These are phyloP conservation scores for Populus tomentosa DNA, from an alignment of 441 rosid species.

Conservation along the genomic window DNA sequence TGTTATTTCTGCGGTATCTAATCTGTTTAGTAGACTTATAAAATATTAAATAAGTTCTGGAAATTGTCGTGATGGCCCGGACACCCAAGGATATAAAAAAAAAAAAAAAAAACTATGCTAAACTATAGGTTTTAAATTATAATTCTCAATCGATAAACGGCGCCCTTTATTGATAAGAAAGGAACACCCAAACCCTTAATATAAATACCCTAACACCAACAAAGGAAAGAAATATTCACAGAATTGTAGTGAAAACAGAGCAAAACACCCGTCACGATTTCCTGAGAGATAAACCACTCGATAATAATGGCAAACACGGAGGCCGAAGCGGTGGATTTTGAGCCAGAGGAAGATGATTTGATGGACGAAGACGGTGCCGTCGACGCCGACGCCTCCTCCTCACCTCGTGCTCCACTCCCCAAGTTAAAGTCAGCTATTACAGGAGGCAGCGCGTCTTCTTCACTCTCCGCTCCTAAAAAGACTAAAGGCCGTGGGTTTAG, in stretches of 20 bases:
- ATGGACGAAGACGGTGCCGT: conserved; percentile 86
- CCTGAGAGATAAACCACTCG: not conserved
- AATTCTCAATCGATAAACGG: not conserved
- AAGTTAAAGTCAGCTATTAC: conserved; percentile 82
- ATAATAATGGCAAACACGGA: conserved; percentile 39
- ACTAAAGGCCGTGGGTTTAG: conserved; percentile 94
- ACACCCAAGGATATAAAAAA: no score
- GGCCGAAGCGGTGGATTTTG: conserved; percentile 83
- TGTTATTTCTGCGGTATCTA: no score
- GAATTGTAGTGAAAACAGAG: not conserved
- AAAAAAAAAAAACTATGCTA: not conserved
- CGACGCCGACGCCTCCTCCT: conserved; percentile 41
- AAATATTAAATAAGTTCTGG: no score
- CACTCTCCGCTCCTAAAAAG: conserved; percentile 45
- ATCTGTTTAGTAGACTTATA: no score
- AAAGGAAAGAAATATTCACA: not conserved
- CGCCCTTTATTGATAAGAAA: not conserved
- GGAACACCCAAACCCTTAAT: not conserved
- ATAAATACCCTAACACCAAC: not conserved
- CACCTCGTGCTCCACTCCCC: conserved; percentile 63
- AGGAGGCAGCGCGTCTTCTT: conserved; percentile 40
- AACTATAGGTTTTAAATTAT: not conserved
- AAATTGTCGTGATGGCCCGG: no score
- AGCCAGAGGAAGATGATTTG: conserved; percentile 93
- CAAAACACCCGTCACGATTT: not conserved